Evolutionary conservation across 2,329 filamentous ascomycete species (phyloP).

Genomic region (Pestalotiopsis sp.): DNA sequence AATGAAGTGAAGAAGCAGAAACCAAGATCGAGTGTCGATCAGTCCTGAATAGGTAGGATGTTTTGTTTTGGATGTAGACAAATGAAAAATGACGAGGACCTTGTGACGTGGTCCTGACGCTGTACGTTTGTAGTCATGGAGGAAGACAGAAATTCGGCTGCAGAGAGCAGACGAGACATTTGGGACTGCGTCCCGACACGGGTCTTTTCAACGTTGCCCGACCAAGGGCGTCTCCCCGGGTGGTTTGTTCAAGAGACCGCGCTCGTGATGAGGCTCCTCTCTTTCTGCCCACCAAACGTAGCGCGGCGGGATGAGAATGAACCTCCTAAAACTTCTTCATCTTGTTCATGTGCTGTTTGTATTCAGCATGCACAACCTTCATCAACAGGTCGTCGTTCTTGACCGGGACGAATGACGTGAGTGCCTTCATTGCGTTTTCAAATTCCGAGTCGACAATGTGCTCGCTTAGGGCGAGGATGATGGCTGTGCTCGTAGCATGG

Average conservation of each 20-base stretch:
- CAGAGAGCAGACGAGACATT: neutral
- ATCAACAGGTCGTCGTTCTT: conserved; percentile 93
- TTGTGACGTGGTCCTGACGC: neutral
- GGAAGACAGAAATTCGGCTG: neutral
- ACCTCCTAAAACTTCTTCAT: conserved; percentile 38
- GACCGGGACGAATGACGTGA: conserved; percentile 92
- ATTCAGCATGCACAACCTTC: conserved; percentile 86
- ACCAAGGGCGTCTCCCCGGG: neutral
- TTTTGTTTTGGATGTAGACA: neutral
- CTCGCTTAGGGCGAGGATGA: conserved; percentile 88
- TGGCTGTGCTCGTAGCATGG: conserved; percentile 85
- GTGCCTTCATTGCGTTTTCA: conserved; percentile 95
- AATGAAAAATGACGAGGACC: neutral
- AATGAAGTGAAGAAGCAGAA: neutral
- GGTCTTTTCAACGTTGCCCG: neutral
- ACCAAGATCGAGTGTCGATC: neutral
- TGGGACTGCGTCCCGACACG: neutral
- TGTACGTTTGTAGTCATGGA: neutral
- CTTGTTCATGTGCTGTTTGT: conserved; percentile 64
- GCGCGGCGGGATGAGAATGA: conserved; percentile 14
- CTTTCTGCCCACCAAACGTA: neutral
- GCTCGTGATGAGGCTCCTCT: neutral
- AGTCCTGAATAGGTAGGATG: neutral
- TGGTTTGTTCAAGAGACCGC: neutral
- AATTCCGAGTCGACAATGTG: conserved; percentile 92